Conservation (phyloP, 441 rosid genomes). For the Daphne laureola region DNA sequence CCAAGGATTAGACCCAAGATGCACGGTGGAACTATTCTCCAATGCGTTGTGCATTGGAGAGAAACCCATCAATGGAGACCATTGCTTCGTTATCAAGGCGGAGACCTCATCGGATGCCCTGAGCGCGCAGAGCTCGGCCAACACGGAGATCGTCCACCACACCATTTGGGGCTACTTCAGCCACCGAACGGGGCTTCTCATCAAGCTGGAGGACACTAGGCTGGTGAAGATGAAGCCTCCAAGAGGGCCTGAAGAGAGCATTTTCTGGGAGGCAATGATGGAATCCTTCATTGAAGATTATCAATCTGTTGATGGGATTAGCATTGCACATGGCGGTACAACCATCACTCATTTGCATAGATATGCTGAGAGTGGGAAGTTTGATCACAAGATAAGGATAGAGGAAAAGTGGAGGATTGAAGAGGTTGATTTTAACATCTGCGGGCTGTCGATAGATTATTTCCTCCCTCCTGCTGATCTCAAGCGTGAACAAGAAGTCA, state of each 20-base stretch:
- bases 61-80: slow-evolving; percentile 36
- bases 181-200: slow-evolving; percentile 65
- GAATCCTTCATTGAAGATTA: slow-evolving; percentile 66
- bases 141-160: slow-evolving; percentile 67
- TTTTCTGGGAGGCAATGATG: slow-evolving; percentile 81
- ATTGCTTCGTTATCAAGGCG: slow-evolving; percentile 59
- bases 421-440: slow-evolving; percentile 77
- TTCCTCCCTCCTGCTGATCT: slow-evolving; percentile 89
- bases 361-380: slow-evolving; percentile 44
- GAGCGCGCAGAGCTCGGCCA: slow-evolving; percentile 46
- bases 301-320: slow-evolving; percentile 46
- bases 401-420: slow-evolving; percentile 89
- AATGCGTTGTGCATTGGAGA: slow-evolving; percentile 69
- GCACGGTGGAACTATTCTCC: slow-evolving; percentile 57
- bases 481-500: slow-evolving; percentile 34
- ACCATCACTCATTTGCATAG: slow-evolving; percentile 54
- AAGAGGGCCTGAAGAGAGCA: slow-evolving; percentile 34
- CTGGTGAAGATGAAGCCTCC: slow-evolving; percentile 56
- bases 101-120: slow-evolving; percentile 46
- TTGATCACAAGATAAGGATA: slow-evolving; percentile 51
- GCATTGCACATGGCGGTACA: slow-evolving; percentile 66
- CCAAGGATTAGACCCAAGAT: slow-evolving; percentile 77
- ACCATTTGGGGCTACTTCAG: slow-evolving; percentile 77
- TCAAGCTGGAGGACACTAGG: slow-evolving; percentile 57
- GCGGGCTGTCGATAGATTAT: slow-evolving; percentile 66